Evolutionary conservation across 306 rosid genomes (phyloP).

Genomic region (Dalbergia cultrata): DNA sequence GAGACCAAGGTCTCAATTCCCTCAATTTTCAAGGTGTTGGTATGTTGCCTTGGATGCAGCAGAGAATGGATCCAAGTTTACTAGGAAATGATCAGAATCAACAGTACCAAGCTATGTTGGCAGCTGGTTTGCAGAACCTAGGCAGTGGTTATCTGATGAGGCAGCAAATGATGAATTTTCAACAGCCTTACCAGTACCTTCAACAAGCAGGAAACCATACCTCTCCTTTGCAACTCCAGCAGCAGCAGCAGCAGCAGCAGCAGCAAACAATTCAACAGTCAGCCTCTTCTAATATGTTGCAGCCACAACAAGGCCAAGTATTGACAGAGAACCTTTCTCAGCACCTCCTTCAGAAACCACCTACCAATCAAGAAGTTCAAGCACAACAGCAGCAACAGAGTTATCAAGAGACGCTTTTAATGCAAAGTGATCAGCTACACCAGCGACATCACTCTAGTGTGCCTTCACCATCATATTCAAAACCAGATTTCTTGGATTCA

Average conservation of each 20-base stretch:
- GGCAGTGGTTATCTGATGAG: slow-evolving; percentile 78
- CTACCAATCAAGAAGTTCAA: slow-evolving; percentile 70
- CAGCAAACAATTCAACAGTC: slow-evolving; percentile 70
- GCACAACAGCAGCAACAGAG: slow-evolving; percentile 53
- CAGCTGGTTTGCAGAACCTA: slow-evolving; percentile 77
- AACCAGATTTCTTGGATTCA: slow-evolving; percentile 71
- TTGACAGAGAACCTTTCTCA: slow-evolving; percentile 70
- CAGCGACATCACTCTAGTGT: slow-evolving; percentile 64
- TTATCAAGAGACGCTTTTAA: slow-evolving; percentile 62
- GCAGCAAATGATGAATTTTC: slow-evolving; percentile 83
- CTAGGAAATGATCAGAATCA: slow-evolving; percentile 77
- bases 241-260: slow-evolving; percentile 62
- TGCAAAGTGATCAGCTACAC: slow-evolving; percentile 73
- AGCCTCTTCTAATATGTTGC: slow-evolving; percentile 62
- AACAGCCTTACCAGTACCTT: slow-evolving; percentile 74
- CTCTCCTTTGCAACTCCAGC: slow-evolving; percentile 76
- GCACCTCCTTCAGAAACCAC: slow-evolving; percentile 73
- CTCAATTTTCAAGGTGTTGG: slow-evolving; percentile 79
- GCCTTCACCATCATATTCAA: slow-evolving; percentile 73
- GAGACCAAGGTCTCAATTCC: slow-evolving; percentile 75
- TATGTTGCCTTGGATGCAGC: slow-evolving; percentile 91
- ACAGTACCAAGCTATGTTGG: slow-evolving; percentile 91
- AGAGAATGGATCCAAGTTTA: slow-evolving; percentile 77
- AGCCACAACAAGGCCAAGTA: slow-evolving; percentile 65
- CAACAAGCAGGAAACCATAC: slow-evolving; percentile 68